A percentile compares a stretch with the other conserved stretches of the same genome.
Evolutionary conservation across 805 yeast species (phyloP).

Genomic region (Kuraishia piskuri): DNA sequence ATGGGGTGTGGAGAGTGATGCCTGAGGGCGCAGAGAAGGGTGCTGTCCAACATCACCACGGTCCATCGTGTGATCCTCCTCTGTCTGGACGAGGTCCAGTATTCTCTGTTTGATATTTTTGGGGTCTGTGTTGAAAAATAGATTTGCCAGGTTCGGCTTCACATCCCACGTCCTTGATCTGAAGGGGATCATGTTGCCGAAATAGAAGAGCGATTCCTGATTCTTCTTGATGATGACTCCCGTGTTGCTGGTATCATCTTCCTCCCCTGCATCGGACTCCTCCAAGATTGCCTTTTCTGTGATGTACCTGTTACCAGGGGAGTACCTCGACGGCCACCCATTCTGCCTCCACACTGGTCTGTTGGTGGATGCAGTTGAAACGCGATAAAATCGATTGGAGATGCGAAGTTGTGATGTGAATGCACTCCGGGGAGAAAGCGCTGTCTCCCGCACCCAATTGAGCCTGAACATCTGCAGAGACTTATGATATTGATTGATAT

Average conservation of each 20-base stretch:
- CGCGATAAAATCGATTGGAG: neutral
- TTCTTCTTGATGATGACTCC: conserved; percentile 46
- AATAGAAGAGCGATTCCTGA: conserved; percentile 44
- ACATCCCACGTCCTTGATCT: conserved; percentile 33
- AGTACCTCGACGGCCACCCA: neutral
- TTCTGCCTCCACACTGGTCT: neutral
- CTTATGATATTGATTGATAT: too few species aligned
- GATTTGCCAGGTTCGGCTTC: conserved; percentile 31
- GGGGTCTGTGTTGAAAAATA: conserved; percentile 29
- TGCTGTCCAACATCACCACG: conserved; percentile 2
- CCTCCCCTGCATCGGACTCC: conserved; percentile 44
- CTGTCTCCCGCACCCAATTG: too few species aligned
- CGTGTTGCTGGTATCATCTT: conserved; percentile 42
- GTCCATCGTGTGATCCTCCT: conserved; percentile 8
- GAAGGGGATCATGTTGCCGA: conserved; percentile 44
- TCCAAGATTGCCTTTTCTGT: conserved; percentile 20
- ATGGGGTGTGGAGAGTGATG: neutral
- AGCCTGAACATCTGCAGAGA: too few species aligned
- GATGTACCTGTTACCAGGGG: neutral
- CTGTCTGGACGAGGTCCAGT: conserved; percentile 28
- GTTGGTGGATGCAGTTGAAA: neutral
- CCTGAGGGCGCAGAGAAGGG: neutral
- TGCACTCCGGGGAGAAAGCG: too few species aligned
- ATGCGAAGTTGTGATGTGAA: too few species aligned
- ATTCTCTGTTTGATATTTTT: conserved; percentile 22